These are phyloP conservation scores for Tylopilus sp. DNA, from an alignment of 768 basidiomycete genomes.

Conservation along the genomic window DNA sequence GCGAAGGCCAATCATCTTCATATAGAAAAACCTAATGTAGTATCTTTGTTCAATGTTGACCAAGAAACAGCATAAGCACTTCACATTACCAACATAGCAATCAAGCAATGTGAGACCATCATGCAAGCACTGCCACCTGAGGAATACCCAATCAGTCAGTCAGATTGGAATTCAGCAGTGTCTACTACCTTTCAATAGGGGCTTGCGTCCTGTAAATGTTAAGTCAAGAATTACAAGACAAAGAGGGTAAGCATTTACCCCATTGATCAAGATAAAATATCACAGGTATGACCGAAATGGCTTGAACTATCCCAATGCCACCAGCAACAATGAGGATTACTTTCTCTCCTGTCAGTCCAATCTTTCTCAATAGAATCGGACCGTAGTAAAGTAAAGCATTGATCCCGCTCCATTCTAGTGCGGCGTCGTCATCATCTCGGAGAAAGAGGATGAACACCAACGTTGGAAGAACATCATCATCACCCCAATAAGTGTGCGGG, in stretches of 20 bases:
- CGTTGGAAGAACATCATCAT: conserved; percentile 84
- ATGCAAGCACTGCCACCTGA: conserved; percentile 60
- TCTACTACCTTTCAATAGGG: conserved; percentile 51
- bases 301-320: conserved; percentile 76
- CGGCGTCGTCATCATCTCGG: background rate
- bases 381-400: conserved; percentile 84
- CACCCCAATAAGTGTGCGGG: conserved; percentile 66
- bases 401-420: conserved; percentile 80
- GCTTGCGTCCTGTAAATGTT: conserved; percentile 51
- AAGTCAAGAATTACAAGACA: background rate
- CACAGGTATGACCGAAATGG: conserved; percentile 70
- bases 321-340: conserved; percentile 68
- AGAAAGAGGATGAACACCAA: conserved; percentile 31
- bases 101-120: conserved; percentile 59
- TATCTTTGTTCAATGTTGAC: background rate
- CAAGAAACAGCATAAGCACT: background rate
- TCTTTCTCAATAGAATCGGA: conserved; percentile 60
- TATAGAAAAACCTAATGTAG: conserved; percentile 43
- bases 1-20: conserved; percentile 54
- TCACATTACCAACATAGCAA: conserved; percentile 55
- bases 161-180: background rate
- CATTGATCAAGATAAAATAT: conserved; percentile 66
- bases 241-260: conserved; percentile 36
- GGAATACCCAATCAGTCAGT: background rate
- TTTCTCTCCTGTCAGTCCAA: conserved; percentile 60